Conservation (phyloP, 352 stramenopile species). For the Phytopythium ostracodes region DNA sequence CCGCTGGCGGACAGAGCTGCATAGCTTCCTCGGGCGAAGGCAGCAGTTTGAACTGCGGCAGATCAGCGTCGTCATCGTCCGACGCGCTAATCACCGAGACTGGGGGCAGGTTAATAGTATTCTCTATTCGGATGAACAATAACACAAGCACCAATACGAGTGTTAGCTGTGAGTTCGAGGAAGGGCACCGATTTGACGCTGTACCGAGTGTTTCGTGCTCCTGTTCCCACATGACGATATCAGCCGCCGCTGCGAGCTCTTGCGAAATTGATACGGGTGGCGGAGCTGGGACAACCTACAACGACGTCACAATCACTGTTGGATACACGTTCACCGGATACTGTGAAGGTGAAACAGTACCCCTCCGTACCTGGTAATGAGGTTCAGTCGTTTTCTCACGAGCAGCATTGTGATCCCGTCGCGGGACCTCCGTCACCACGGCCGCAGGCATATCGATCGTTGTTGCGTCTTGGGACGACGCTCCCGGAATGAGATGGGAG, state of each 20-base stretch:
- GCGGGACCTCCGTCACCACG: neutral
- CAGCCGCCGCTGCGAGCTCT: conserved; percentile 33
- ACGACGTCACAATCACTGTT: neutral
- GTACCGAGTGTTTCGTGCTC: conserved; percentile 22
- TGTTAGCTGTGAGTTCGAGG: too few relatives aligned
- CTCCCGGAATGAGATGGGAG: neutral
- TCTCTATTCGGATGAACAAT: neutral
- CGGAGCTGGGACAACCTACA: neutral
- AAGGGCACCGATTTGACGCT: too few relatives aligned
- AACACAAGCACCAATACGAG: neutral
- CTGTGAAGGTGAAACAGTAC: neutral
- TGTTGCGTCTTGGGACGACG: neutral
- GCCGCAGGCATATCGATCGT: neutral
- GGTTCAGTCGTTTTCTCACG: neutral
- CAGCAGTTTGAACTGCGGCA: conserved; percentile 6
- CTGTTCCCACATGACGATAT: conserved; percentile 43
- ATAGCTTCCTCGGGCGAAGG: neutral
- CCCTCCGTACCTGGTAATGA: neutral
- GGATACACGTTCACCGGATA: too few relatives aligned
- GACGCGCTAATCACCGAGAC: neutral
- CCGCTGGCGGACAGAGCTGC: neutral
- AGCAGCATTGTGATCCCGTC: neutral
- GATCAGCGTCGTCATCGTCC: conserved; percentile 1
- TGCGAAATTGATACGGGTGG: conserved; percentile 20
- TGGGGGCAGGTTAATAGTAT: neutral